phyloP scores from a whole-genome alignment of 2,329 filamentous ascomycete genomes.

The Dothistroma pini region DNA sequence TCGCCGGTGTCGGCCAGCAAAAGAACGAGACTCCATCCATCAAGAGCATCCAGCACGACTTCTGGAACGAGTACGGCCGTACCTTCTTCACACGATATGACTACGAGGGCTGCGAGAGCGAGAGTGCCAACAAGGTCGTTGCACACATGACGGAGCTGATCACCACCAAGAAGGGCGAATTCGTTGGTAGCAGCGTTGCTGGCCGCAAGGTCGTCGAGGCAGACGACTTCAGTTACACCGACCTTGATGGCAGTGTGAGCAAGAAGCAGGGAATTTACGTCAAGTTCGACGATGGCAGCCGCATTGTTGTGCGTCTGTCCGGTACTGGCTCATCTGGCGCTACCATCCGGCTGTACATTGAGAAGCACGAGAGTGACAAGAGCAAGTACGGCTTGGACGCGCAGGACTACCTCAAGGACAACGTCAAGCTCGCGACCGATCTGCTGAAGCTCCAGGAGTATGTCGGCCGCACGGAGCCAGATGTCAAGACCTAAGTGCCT shows the following conservation, averaged over 20 bases:
- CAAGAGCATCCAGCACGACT: conserved; percentile 91
- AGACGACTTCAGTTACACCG: conserved; percentile 96
- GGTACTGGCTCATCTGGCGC: conserved; percentile 93
- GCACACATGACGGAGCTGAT: conserved; percentile 76
- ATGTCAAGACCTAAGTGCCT: conserved; percentile 79
- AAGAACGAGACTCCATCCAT: conserved; percentile 83
- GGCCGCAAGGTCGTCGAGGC: conserved; percentile 84
- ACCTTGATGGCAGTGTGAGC: conserved; percentile 93
- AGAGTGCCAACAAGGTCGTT: conserved; percentile 87
- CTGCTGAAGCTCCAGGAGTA: conserved; percentile 92
- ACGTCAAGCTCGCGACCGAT: conserved; percentile 78
- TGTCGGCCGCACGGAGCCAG: conserved; percentile 85
- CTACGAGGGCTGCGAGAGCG: conserved; percentile 91
- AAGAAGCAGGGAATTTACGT: conserved; percentile 95
- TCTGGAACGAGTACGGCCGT: conserved; percentile 93
- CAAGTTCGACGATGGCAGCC: conserved; percentile 89
- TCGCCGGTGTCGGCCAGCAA: conserved; percentile 84
- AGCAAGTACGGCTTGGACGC: conserved; percentile 76
- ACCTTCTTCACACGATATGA: conserved; percentile 99
- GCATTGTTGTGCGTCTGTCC: conserved; percentile 90
- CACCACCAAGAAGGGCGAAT: conserved; percentile 62
- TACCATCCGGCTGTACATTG: conserved; percentile 94
- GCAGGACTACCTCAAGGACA: conserved; percentile 89
- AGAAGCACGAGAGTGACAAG: conserved; percentile 85
- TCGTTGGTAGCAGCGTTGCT: conserved; percentile 76